Evolutionary conservation across 1,284 basidiomycete species (phyloP).

Genomic region (Sporisorium sorghi): DNA sequence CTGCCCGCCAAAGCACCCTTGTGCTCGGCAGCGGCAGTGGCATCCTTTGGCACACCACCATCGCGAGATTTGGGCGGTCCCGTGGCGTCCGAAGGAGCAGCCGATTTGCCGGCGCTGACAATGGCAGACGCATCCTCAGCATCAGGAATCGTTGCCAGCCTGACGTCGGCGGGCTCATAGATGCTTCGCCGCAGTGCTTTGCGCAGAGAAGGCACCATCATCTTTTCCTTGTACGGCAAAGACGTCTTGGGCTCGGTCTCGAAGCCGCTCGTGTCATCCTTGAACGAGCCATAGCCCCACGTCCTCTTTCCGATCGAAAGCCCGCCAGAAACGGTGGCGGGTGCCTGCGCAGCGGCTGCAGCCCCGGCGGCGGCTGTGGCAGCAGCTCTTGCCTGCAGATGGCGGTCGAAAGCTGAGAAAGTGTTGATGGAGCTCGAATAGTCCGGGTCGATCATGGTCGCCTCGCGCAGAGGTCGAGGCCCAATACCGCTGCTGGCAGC

Average conservation of each 20-base stretch:
- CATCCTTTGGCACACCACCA: not conserved
- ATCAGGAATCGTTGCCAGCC: constrained; percentile 48
- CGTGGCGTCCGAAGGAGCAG: not conserved
- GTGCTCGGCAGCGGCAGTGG: too few relatives aligned
- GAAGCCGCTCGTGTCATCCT: constrained; percentile 50
- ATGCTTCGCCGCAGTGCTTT: constrained; percentile 54
- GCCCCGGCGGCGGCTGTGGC: constrained; percentile 1
- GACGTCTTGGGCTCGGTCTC: constrained; percentile 68
- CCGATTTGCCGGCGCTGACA: constrained; percentile 15
- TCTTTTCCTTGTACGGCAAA: constrained; percentile 65
- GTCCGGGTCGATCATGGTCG: constrained; percentile 46
- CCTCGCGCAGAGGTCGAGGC: constrained; percentile 37
- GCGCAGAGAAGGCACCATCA: constrained; percentile 65
- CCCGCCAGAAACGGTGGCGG: constrained; percentile 12
- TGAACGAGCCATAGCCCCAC: constrained; percentile 51
- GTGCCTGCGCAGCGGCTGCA: not conserved
- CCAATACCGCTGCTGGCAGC: constrained; percentile 46
- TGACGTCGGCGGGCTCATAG: constrained; percentile 32
- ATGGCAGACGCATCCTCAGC: constrained; percentile 37
- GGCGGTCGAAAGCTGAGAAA: constrained; percentile 35
- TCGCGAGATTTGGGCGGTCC: constrained; percentile 13
- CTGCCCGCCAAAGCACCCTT: constrained; percentile 47
- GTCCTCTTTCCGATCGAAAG: constrained; percentile 40
- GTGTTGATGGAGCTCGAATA: constrained; percentile 19
- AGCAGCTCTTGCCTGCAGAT: constrained; percentile 19